Base-by-base conservation (phyloP, 768 basidiomycete species). In the Tricholoma flavovirens region DNA sequence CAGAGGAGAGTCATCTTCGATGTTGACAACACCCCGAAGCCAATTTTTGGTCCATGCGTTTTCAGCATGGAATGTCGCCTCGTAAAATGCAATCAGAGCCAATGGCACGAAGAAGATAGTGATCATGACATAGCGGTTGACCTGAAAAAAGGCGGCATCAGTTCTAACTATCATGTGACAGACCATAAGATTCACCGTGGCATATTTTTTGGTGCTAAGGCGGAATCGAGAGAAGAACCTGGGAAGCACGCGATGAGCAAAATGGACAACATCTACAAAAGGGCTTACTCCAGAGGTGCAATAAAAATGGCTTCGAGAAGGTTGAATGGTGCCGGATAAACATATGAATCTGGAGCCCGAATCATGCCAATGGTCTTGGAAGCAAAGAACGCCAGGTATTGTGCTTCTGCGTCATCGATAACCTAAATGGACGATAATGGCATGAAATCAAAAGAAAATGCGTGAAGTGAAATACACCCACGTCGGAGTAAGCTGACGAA, bases 251-350 rank as follows among this genome's bases (percentile, higher is more conserved):
- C 17, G 22, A 36, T 50, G 60, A 46, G 19, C 36, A n/a, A 19
- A 30, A n/a, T 3, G 54, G 32, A 56, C 48, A 11, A 38, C 46
- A 58, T 11, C 46, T 36, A 14, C 35, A 43, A 9, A 45, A 52
- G 7, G 22, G 75, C 89, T 64, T 63, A 96, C 93, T 96, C 94
- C 50, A 92, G 77, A 15, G 95, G 95, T 1, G 85, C 90, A 56
- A 96, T 75, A 26, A 96, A 72, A 66, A 93, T 67, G 0, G 77
- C 74, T 71, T 98, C 95, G 58, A 95, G 72, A 24, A 97, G 73
- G 68, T 96, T 97, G 77, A 96, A 95, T 1, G 95, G 95, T 0
- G 94, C 90, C 30, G 93, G 92, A 68, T 93, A 95, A 50, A 92
- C 85, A 58, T 75, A 90, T n/a, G 82, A 80, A 70, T 93, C 90